Evolutionary conservation across 2,329 filamentous ascomycete genomes (phyloP).

Genomic region (Claviceps sp.): DNA sequence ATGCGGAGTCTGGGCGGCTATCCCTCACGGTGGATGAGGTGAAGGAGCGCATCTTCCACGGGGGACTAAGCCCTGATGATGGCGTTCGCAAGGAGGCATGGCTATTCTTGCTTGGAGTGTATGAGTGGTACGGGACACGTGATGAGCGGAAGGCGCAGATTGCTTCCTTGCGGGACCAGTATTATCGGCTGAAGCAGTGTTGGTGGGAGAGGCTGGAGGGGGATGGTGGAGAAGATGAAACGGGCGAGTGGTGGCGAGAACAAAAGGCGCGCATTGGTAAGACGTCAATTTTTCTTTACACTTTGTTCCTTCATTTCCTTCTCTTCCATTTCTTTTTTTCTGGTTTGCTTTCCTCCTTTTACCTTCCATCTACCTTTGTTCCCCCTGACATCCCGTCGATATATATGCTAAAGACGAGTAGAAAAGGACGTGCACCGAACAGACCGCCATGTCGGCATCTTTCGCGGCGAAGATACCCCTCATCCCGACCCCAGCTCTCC

Average conservation of each 20-base stretch:
- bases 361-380: background rate
- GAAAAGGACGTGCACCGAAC: slow-evolving; percentile 98
- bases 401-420: slow-evolving; percentile 28
- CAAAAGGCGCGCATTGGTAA: slow-evolving; percentile 86
- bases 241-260: slow-evolving; percentile 93
- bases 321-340: background rate
- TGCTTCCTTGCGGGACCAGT: slow-evolving; percentile 81
- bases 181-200: slow-evolving; percentile 79
- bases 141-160: slow-evolving; percentile 75
- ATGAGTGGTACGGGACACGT: slow-evolving; percentile 80
- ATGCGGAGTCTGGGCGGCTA: slow-evolving; percentile 57
- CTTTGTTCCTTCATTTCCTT: background rate
- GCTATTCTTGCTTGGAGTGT: slow-evolving; percentile 84
- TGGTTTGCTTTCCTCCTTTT: too few species aligned
- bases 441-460: slow-evolving; percentile 87
- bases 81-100: slow-evolving; percentile 93
- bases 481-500: slow-evolving; percentile 94
- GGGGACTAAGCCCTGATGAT: slow-evolving; percentile 76
- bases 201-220: slow-evolving; percentile 96
- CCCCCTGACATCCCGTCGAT: background rate
- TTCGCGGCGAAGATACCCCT: slow-evolving; percentile 89
- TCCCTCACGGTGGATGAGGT: slow-evolving; percentile 79
- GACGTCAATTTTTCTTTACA: slow-evolving; percentile 15
- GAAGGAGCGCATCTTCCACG: slow-evolving; percentile 95
- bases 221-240: slow-evolving; percentile 62